These are phyloP conservation scores for Infundibulicybe gibba DNA, from an alignment of 768 basidiomycete genomes.

Conservation along the genomic window DNA sequence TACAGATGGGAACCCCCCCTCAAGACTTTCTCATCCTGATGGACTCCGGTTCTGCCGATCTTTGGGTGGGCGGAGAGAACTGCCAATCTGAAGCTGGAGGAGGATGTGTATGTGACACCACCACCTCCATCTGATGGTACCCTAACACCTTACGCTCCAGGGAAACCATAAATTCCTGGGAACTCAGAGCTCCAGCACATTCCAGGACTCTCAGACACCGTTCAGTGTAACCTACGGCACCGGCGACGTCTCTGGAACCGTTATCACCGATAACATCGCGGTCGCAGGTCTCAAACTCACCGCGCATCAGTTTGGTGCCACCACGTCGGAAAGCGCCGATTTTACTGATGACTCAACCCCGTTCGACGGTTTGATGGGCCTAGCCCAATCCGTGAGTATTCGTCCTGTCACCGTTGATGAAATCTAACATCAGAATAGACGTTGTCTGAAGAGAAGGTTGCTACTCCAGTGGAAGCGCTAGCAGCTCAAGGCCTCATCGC, in stretches of 20 bases:
- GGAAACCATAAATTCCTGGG: slow-evolving; percentile 72
- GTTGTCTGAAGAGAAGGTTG: slow-evolving; percentile 60
- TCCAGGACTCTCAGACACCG: slow-evolving; percentile 42
- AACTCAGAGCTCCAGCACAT: slow-evolving; percentile 54
- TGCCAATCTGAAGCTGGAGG: slow-evolving; percentile 43
- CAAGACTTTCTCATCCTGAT: slow-evolving; percentile 54
- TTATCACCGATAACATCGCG: slow-evolving; percentile 59
- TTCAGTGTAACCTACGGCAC: slow-evolving; percentile 71
- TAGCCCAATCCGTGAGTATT: slow-evolving; percentile 60
- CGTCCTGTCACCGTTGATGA: not conserved
- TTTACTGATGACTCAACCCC: slow-evolving; percentile 47
- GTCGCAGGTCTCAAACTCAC: slow-evolving; percentile 60
- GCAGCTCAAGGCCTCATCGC: slow-evolving; percentile 52
- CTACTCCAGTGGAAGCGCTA: slow-evolving; percentile 73
- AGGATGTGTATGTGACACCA: slow-evolving; percentile 29
- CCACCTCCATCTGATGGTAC: not conserved
- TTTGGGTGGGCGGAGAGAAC: slow-evolving; percentile 59
- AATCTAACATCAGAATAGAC: slow-evolving; percentile 24
- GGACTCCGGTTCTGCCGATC: slow-evolving; percentile 70
- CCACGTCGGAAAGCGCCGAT: slow-evolving; percentile 53
- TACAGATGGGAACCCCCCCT: slow-evolving; percentile 68
- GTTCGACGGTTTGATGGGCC: slow-evolving; percentile 78
- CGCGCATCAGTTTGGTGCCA: slow-evolving; percentile 67
- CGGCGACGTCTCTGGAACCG: slow-evolving; percentile 61
- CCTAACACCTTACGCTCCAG: slow-evolving; percentile 10